These are phyloP conservation scores for baker's yeast (Saccharomyces cerevisiae) DNA, from an alignment of 805 yeast genomes.

Conservation along the genomic window DNA sequence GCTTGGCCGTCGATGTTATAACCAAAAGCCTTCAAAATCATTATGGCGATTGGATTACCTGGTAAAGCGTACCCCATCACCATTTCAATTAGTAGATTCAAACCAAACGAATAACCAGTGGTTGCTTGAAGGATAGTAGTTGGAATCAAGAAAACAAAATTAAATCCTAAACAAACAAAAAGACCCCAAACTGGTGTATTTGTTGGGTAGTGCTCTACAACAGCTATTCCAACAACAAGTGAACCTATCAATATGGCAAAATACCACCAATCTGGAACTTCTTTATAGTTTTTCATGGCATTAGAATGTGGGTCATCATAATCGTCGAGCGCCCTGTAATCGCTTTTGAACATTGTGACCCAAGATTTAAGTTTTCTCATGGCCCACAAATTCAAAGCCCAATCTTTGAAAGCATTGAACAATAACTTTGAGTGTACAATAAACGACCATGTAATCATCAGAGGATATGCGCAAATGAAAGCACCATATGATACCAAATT, in stretches of 20 bases:
- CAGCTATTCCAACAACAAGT: conserved; percentile 33
- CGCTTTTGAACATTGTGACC: conserved; percentile 28
- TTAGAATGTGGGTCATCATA: conserved; percentile 47
- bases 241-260: conserved; percentile 36
- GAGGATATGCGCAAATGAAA: conserved; percentile 48
- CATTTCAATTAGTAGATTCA: conserved; percentile 48
- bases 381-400: conserved; percentile 7
- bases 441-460: conserved; percentile 43
- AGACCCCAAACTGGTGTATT: conserved; percentile 56
- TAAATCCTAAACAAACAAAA: conserved; percentile 44
- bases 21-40: conserved; percentile 44
- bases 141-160: conserved; percentile 44
- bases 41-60: conserved; percentile 47
- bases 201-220: conserved; percentile 35
- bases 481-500: conserved; percentile 52
- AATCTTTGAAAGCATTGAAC: conserved; percentile 34
- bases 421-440: conserved; percentile 36
- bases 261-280: conserved; percentile 64
- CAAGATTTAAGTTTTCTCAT: conserved; percentile 11
- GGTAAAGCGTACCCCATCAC: conserved; percentile 50
- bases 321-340: conserved; percentile 17
- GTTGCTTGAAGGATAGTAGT: conserved; percentile 40
- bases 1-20: conserved; percentile 60
- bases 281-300: conserved; percentile 49
- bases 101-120: conserved; percentile 41